Evolutionary conservation across 495 filamentous ascomycete species (phyloP), one percentile per base, ranked within the genome.

Genomic region (Hamigera avellanea): DNA sequence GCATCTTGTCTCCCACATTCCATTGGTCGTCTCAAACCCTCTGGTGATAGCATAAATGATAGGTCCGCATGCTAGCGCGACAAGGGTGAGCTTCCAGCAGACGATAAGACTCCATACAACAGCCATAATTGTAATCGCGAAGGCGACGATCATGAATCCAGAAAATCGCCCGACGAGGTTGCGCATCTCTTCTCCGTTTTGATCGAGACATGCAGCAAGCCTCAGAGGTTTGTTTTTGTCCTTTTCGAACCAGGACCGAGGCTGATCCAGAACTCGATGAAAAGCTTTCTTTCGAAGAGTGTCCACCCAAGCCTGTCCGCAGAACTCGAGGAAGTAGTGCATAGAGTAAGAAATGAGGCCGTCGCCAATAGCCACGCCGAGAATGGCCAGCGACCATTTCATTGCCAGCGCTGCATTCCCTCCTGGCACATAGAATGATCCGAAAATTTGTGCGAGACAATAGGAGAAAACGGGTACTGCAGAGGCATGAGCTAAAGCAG

Each of bases 141-240:
- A 48, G 3, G 78, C 74, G 4, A 83, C 72, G 10, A 87, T 69
- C 0, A 80, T 51, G 28, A 78, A 74, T 2, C 76, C 81, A 5
- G 76, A 73, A 49, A 93, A 95, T 27, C 81, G 73, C 8, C 83
- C 80, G 2, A 94, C 60, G 0, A 96, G 52, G 40, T 86, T 84
- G 3, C 80, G 70, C 72, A 88, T 88, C 48, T 94, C 84, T 55
- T 96, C 91, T 2, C 78, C 83, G 47, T 89, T 81, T 33, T 83
- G 71, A 46, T 91, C 84, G 3, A 95, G 70, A 34, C 73, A 81
- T 36, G 82, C 73, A 0, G 64, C 72, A 12, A 98, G 67, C 19
- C 67, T 59, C 5, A 63, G 56, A 1, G 81, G 57, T 0, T 64
- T 70, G 56, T 95, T 84, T 26, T 61, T 64, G 2, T 80, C 66